phyloP scores from a whole-genome alignment of 2,329 filamentous ascomycete genomes.

The Scytalidium lignicola region DNA sequence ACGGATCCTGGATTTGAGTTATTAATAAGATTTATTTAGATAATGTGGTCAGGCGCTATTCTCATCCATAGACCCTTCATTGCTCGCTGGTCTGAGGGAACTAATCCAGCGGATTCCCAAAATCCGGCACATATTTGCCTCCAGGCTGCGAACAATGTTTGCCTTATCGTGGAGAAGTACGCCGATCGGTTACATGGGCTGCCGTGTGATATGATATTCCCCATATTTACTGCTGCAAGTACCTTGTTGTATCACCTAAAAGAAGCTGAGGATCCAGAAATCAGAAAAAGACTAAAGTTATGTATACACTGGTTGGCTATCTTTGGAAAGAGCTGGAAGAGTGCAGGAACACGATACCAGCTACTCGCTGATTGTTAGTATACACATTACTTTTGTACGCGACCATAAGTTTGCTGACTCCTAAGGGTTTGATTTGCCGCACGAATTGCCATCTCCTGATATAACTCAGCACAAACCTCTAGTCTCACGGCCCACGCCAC shows the following conservation, averaged over 20 bases:
- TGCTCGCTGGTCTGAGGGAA: constrained; percentile 13
- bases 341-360: constrained; percentile 23
- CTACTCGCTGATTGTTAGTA: constrained; percentile 22
- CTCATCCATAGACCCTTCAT: constrained; percentile 26
- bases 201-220: constrained; percentile 27
- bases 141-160: constrained; percentile 24
- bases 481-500: neutral
- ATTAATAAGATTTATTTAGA: constrained; percentile 6
- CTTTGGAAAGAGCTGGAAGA: constrained; percentile 26
- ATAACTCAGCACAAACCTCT: neutral
- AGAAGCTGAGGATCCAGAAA: constrained; percentile 10
- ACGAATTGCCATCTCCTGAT: constrained; percentile 9
- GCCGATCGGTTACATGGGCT: constrained; percentile 19
- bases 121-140: constrained; percentile 21
- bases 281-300: constrained; percentile 16
- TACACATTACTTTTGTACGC: neutral
- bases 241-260: constrained; percentile 21
- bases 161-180: constrained; percentile 23
- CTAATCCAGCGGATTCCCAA: constrained; percentile 6
- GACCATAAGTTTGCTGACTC: neutral
- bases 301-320: constrained; percentile 27
- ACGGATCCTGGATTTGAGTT: neutral
- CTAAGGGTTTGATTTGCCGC: constrained; percentile 16
- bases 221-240: constrained; percentile 25
- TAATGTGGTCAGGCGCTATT: constrained; percentile 23